A percentile compares a stretch with the other conserved stretches of the same genome.
phyloP scores from a whole-genome alignment of 1,284 basidiomycete genomes.

The Xerocomus minutiporus region DNA sequence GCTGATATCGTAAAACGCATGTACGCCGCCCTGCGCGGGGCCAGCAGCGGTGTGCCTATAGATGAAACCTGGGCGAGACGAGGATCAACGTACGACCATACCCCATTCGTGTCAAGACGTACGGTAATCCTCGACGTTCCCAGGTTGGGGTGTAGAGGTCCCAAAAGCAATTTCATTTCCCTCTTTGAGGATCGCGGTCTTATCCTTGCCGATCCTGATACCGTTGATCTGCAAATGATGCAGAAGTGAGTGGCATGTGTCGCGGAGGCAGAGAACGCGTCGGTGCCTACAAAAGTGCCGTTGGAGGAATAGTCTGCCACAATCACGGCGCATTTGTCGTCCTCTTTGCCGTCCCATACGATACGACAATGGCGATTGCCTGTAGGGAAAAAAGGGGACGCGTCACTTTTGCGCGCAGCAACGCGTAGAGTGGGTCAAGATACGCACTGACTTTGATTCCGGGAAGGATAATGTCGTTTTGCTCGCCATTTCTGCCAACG shows the following conservation, averaged over 20 bases:
- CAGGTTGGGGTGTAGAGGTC: slow-evolving; percentile 42
- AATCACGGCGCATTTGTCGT: slow-evolving; percentile 50
- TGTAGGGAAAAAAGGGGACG: slow-evolving; percentile 30
- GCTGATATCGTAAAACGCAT: slow-evolving; percentile 60
- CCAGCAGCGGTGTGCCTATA: slow-evolving; percentile 52
- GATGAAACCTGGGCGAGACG: slow-evolving; percentile 39
- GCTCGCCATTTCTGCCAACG: slow-evolving; percentile 50
- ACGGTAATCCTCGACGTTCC: slow-evolving; percentile 36
- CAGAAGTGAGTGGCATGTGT: slow-evolving; percentile 7
- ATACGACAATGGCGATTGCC: slow-evolving; percentile 66
- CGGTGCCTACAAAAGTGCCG: slow-evolving; percentile 72
- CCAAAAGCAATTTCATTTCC: slow-evolving; percentile 84
- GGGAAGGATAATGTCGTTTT: slow-evolving; percentile 55
- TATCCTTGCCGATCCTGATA: slow-evolving; percentile 54
- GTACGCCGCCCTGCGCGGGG: slow-evolving; percentile 46
- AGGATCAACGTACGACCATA: neutral
- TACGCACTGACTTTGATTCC: slow-evolving; percentile 73
- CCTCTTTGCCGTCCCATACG: slow-evolving; percentile 60
- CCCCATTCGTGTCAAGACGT: slow-evolving; percentile 26
- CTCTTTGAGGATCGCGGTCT: slow-evolving; percentile 59
- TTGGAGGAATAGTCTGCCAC: slow-evolving; percentile 77
- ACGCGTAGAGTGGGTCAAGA: slow-evolving; percentile 9
- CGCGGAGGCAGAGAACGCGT: slow-evolving; percentile 2
- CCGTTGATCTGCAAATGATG: slow-evolving; percentile 62
- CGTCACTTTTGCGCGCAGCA: slow-evolving; percentile 16